Conservation (phyloP, 345 rosid species). For the Physaria fendleri region DNA sequence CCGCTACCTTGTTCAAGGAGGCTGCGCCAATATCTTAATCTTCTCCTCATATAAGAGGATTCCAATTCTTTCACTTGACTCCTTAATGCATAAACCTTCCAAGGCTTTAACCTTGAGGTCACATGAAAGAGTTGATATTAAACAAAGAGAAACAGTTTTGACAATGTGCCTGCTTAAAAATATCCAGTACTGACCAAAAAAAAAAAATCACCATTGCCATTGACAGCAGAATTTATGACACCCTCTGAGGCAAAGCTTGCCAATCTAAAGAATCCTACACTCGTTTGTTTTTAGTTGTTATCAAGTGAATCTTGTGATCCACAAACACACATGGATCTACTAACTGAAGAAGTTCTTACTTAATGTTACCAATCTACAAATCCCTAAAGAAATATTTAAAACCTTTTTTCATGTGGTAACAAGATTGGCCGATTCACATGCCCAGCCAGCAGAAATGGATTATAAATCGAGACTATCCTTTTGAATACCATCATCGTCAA, state of each 20-base stretch:
- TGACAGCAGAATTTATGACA: background rate
- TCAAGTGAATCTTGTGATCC: background rate
- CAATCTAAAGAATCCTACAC: constrained; percentile 1
- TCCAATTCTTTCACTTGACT: constrained; percentile 37
- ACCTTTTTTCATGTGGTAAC: constrained; percentile 1
- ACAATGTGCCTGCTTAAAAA: constrained; percentile 6
- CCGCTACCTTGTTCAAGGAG: constrained; percentile 28
- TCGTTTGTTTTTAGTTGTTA: background rate
- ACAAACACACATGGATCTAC: constrained; percentile 2
- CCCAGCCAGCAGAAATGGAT: background rate
- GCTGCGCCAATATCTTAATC: constrained; percentile 32
- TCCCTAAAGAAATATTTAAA: background rate
- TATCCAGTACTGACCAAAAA: background rate
- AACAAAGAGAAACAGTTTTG: background rate
- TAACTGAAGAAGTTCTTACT: constrained; percentile 5
- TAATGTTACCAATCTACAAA: background rate
- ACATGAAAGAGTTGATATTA: background rate
- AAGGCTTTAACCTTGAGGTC: constrained; percentile 53
- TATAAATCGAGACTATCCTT: background rate
- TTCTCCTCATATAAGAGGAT: constrained; percentile 35
- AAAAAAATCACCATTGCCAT: background rate
- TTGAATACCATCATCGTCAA: background rate
- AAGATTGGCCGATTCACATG: background rate
- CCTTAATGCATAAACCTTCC: constrained; percentile 56
- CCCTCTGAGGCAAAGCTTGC: background rate